phyloP scores from a whole-genome alignment of 2,329 filamentous ascomycete genomes.

The Stagonosporopsis rhizophila region DNA sequence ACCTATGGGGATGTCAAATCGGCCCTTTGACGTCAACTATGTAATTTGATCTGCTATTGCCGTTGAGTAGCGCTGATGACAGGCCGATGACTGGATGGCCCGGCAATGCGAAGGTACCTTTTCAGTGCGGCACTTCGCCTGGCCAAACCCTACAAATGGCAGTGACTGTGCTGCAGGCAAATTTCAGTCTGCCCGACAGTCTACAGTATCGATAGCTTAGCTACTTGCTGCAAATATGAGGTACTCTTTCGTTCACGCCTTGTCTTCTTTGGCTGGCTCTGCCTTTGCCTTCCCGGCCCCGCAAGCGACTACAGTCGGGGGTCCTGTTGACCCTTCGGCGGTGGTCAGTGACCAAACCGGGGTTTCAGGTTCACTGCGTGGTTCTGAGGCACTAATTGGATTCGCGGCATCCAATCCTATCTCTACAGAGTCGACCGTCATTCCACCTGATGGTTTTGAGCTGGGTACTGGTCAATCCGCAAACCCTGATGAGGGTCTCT shows the following conservation, averaged over 20 bases:
- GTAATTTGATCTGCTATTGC: not conserved
- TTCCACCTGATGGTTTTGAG: constrained; percentile 47
- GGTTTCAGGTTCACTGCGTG: constrained; percentile 47
- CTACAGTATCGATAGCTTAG: not conserved
- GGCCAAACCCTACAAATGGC: constrained; percentile 1
- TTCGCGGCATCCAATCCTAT: constrained; percentile 44
- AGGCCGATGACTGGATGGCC: constrained; percentile 2
- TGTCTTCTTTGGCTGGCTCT: constrained; percentile 11
- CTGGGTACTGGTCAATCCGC: constrained; percentile 48
- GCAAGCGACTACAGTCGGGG: constrained; percentile 9
- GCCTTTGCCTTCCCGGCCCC: constrained; percentile 18
- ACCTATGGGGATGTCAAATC: constrained; percentile 1
- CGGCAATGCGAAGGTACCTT: not conserved
- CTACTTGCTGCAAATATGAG: constrained; percentile 6
- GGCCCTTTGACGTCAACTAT: constrained; percentile 6
- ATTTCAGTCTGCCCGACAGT: not conserved
- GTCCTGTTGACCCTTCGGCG: constrained; percentile 17
- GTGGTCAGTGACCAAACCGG: constrained; percentile 26
- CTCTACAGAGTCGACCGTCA: constrained; percentile 41
- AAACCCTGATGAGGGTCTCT: constrained; percentile 49
- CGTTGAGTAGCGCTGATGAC: not conserved
- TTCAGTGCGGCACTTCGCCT: not conserved
- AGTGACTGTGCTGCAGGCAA: not conserved
- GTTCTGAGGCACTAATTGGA: constrained; percentile 41
- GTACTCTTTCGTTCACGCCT: constrained; percentile 5